phyloP scores from a whole-genome alignment of 2,329 filamentous ascomycete species.

The Cadophora sp. region DNA sequence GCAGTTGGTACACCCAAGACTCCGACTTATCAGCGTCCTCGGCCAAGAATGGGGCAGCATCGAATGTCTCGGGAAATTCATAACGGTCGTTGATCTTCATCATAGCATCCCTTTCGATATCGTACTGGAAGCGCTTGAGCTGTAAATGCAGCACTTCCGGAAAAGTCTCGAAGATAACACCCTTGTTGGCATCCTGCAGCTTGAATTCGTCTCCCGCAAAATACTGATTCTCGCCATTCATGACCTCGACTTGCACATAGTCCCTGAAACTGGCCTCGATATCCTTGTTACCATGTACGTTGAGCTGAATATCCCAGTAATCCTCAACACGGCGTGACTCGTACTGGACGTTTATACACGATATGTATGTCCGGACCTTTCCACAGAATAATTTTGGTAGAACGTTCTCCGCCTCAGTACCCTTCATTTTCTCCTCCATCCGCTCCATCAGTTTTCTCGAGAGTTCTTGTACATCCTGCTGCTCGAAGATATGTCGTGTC shows the following conservation, averaged over 20 bases:
- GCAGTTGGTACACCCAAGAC: conserved; percentile 88
- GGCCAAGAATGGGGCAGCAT: conserved; percentile 86
- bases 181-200: conserved; percentile 95
- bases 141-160: conserved; percentile 94
- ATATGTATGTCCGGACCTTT: conserved; percentile 98
- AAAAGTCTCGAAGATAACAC: conserved; percentile 95
- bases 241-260: conserved; percentile 94
- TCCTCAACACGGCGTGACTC: conserved; percentile 95
- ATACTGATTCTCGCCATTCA: conserved; percentile 99
- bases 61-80: conserved; percentile 85
- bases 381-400: conserved; percentile 92
- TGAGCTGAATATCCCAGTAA: conserved; percentile 98
- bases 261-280: conserved; percentile 94
- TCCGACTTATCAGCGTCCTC: conserved; percentile 87
- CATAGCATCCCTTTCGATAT: conserved; percentile 94
- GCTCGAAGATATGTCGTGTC: conserved; percentile 95
- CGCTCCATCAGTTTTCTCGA: conserved; percentile 97
- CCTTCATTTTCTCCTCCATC: conserved; percentile 98
- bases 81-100: conserved; percentile 98
- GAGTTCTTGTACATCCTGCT: conserved; percentile 97
- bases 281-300: conserved; percentile 92
- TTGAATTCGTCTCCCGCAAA: conserved; percentile 89
- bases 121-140: conserved; percentile 97
- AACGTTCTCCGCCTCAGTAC: conserved; percentile 87
- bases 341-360: conserved; percentile 97